Evolutionary conservation across 495 filamentous ascomycete genomes (phyloP), one percentile per base, ranked within the genome.

Genomic region (Penicillium paxilli): DNA sequence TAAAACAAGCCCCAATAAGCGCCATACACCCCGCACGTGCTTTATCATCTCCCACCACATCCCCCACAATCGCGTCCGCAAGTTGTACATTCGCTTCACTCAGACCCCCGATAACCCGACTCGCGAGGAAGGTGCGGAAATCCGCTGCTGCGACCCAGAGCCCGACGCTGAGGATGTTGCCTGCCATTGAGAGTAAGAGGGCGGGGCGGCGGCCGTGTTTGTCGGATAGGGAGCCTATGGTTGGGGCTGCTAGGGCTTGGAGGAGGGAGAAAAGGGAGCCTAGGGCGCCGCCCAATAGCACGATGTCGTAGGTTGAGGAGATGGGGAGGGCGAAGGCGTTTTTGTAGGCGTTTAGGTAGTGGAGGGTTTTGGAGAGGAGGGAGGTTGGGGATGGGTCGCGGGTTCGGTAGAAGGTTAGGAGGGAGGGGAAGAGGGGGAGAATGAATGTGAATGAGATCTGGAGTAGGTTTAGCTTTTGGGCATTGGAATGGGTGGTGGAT

Each of bases 21-120:
- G 94, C 94, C 87, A 99, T 96, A 24, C 95, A 96, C 14, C 89
- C 85, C 1, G 91, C 90, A 21, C 94, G 82, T 51, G 83, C 87
- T 41, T 81, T 80, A 47, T 89, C 84, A 61, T 94, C n/a, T n/a
- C n/a, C 90, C 51, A 89, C 94, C 52, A 99, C 89, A 71, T 99
- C 94, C 7, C 94, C 95, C 10, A 95, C 94, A 62, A 99, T 99
- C 35, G 95, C 95, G 49, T 91, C 92, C 17, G 95, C 95, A 2
- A 99, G 77, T 73, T 99, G 94, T 0, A 99, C 90, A 62, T 99
- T 99, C 22, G 92, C 95, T 67, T 99, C 94, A 47, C 92, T 96
- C 54, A 99, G 73, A 0, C 94, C 94, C 14, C 94, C 94, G 2
- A 99, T 89, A 14, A 99, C 77, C 33, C 94, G 86, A 61, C 89